A percentile compares a stretch with the other conserved stretches of the same genome.
These are phyloP conservation scores for Penicillium herquei DNA, from an alignment of 495 filamentous ascomycete genomes.

Conservation along the genomic window DNA sequence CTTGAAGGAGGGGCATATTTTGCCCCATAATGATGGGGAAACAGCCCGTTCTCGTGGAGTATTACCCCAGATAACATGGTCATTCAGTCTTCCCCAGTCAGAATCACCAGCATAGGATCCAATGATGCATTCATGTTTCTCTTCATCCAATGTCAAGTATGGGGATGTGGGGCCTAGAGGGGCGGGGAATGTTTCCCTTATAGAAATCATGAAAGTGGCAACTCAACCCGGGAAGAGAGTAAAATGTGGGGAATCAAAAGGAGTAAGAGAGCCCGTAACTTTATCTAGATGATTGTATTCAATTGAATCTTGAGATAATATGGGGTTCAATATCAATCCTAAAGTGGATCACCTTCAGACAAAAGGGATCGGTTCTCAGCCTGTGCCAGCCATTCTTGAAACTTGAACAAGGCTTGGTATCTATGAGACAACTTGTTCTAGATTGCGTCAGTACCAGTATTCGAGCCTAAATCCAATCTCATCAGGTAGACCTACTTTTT, in stretches of 20 bases:
- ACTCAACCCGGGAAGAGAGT: slow-evolving; percentile 4
- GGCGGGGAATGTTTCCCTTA: slow-evolving; percentile 22
- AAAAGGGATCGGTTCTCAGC: not conserved
- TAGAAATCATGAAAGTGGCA: slow-evolving; percentile 2
- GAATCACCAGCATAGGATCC: not conserved
- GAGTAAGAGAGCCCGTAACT: not conserved
- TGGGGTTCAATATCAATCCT: not conserved
- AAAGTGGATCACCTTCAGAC: not conserved
- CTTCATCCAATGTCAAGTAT: not conserved
- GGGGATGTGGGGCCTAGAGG: slow-evolving; percentile 4
- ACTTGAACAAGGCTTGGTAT: slow-evolving; percentile 68
- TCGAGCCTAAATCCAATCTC: not conserved
- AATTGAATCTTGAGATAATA: not conserved
- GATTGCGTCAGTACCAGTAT: slow-evolving; percentile 18
- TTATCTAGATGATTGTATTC: not conserved
- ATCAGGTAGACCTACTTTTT: slow-evolving; percentile 48
- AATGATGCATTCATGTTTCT: not conserved
- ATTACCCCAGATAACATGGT: not conserved
- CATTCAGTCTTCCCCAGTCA: not conserved
- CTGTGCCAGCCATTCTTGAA: slow-evolving; percentile 66
- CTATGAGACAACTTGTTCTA: slow-evolving; percentile 83
- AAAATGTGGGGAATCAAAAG: not conserved
- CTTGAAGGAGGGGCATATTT: not conserved
- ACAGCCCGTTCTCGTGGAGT: not conserved
- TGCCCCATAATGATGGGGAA: slow-evolving; percentile 4